Conservation (phyloP, 495 filamentous ascomycete genomes). For the Aspergillus coremiiformis region DNA sequence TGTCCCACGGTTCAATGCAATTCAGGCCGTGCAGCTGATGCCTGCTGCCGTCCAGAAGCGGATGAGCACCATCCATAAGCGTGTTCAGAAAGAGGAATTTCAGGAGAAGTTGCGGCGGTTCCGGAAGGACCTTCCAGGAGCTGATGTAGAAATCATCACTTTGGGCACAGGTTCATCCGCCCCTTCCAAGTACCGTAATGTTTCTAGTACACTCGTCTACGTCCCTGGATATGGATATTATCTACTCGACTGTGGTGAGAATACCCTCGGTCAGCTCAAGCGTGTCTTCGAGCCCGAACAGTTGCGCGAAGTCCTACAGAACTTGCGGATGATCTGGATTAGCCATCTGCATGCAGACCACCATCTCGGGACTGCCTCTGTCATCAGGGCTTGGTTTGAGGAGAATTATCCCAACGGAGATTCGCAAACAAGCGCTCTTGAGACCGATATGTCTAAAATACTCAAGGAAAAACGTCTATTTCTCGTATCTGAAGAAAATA, state of each 20-base stretch:
- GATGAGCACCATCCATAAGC: constrained; percentile 21
- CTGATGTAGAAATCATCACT: constrained; percentile 72
- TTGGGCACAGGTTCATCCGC: constrained; percentile 85
- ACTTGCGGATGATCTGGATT: constrained; percentile 85
- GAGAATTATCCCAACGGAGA: constrained; percentile 35
- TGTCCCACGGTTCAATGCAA: constrained; percentile 47
- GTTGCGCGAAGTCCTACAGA: constrained; percentile 59
- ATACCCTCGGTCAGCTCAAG: constrained; percentile 83
- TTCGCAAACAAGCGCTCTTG: constrained; percentile 19
- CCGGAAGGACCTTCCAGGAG: constrained; percentile 51
- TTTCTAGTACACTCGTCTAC: constrained; percentile 76
- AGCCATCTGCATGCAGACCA: constrained; percentile 96
- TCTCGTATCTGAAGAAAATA: constrained; percentile 54
- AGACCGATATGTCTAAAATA: constrained; percentile 27
- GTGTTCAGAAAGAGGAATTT: constrained; percentile 21
- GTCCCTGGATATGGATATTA: constrained; percentile 80
- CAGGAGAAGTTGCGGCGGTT: constrained; percentile 31
- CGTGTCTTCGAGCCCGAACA: constrained; percentile 59
- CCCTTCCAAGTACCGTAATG: constrained; percentile 92
- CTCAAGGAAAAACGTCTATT: constrained; percentile 45
- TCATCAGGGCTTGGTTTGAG: constrained; percentile 72
- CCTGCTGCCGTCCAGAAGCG: constrained; percentile 40
- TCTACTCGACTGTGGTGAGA: constrained; percentile 86
- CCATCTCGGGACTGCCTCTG: constrained; percentile 71
- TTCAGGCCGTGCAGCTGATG: constrained; percentile 25